Base-by-base conservation (phyloP, 352 stramenopile species). In the Phytophthora pinifolia region DNA sequence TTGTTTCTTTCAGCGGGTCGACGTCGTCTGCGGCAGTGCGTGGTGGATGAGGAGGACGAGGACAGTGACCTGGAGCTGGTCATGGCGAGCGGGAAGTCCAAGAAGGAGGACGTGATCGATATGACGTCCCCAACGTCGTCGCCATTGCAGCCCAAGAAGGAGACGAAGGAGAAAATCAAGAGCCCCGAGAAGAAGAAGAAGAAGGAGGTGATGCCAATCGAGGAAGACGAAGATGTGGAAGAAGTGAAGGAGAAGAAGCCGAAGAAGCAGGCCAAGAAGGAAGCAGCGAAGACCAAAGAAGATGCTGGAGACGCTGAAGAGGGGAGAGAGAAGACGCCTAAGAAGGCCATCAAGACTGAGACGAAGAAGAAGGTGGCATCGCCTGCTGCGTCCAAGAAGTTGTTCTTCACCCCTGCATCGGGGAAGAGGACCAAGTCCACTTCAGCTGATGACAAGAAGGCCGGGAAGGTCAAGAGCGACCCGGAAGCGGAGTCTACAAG, bases 11-110 rank as follows among this genome's bases (percentile, higher is more conserved):
- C 22, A 82, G 75, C 67, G 62, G 79, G 78, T 20, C 76, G 81
- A 9, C 65, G 79, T 47, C 76, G 81, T 50, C 58, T 91, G 4
- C 76, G 79, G 6, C 79, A 88, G 65, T 71, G 76, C 1, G 54
- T 87, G 5, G 67, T 82, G n/a, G 62, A 74, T n/a, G 71, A 86
- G 9, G 71, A 88, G 14, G 72, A 85, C 17, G 67, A 79, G 0
- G 77, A 83, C 13, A 76, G 65, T 18, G 70, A 79, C 32, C 30
- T 69, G 56, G 57, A 80, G 34, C 31, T 86, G 10, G 31, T 44
- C 10, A 54, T 72, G 29, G 65, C 39, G 1, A 32, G 43, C 10
- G 56, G 63, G 42, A 74, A 70, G 42, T 50, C 41, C 1, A 72
- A 45, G 54, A 55, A 69, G 27, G 43, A 71, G 8, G 47, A 68